Conservation (phyloP, 176 grass and related monocot species). For the Secale cereale region DNA sequence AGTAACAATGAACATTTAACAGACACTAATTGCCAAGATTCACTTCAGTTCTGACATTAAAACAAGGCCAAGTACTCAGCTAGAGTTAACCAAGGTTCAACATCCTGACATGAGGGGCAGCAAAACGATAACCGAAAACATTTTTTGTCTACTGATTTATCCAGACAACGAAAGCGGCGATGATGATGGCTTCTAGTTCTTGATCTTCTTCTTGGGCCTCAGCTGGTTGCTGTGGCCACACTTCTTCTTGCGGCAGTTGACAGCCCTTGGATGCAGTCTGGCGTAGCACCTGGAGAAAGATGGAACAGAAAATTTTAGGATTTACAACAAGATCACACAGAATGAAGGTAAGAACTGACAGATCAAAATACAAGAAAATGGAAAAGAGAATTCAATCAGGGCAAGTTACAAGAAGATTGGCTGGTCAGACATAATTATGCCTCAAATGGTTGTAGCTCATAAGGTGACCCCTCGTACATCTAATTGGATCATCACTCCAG, state of each 20-base stretch:
- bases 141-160: neutral
- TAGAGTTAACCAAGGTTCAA: neutral
- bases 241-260: constrained; percentile 98
- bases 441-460: constrained; percentile 51
- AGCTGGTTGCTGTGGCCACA: constrained; percentile 98
- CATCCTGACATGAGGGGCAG: neutral
- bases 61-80: neutral
- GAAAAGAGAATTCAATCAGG: too few species aligned
- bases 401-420: neutral
- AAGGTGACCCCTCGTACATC: constrained; percentile 42
- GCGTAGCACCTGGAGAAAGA: constrained; percentile 62
- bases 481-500: constrained; percentile 62
- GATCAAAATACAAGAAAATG: too few species aligned
- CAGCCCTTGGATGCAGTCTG: constrained; percentile 83
- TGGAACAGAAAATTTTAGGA: fast-evolving
- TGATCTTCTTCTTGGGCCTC: constrained; percentile 99
- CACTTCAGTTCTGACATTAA: neutral
- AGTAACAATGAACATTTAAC: too few species aligned
- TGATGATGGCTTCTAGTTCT: constrained; percentile 21
- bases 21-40: too few species aligned
- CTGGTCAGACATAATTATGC: constrained; percentile 46
- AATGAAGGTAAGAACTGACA: neutral
- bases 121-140: neutral
- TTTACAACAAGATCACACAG: neutral
- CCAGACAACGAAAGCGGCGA: neutral